Conservation (phyloP, 805 yeast genomes). For the Candida gorgasii region DNA sequence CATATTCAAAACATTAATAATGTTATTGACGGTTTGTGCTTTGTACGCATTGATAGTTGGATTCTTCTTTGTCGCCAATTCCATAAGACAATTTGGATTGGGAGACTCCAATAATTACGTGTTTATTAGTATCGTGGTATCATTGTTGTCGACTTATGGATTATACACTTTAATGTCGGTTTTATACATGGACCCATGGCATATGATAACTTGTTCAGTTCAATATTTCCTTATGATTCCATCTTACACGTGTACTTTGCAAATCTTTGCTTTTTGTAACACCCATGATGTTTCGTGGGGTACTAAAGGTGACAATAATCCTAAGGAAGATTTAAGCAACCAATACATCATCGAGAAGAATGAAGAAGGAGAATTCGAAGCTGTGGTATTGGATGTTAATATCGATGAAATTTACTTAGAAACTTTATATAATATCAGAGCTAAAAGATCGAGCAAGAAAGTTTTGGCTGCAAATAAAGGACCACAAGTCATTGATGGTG, state of each 20-base stretch:
- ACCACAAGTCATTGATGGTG: slow-evolving; percentile 42
- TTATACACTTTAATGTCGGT: slow-evolving; percentile 79
- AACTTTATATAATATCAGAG: slow-evolving; percentile 68
- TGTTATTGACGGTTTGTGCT: slow-evolving; percentile 75
- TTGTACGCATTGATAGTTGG: slow-evolving; percentile 81
- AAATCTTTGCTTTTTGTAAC: slow-evolving; percentile 95
- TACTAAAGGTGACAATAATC: slow-evolving; percentile 89
- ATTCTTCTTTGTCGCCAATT: slow-evolving; percentile 67
- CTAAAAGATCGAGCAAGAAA: slow-evolving; percentile 61
- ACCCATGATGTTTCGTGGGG: slow-evolving; percentile 99
- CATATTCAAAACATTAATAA: slow-evolving; percentile 71
- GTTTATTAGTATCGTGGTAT: slow-evolving; percentile 76
- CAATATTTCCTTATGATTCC: slow-evolving; percentile 92
- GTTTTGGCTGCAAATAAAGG: slow-evolving; percentile 26
- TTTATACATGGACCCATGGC: slow-evolving; percentile 95
- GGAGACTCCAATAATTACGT: slow-evolving; percentile 47
- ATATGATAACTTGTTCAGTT: slow-evolving; percentile 77
- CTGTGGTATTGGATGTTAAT: slow-evolving; percentile 80
- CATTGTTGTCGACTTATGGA: slow-evolving; percentile 89
- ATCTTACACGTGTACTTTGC: slow-evolving; percentile 86
- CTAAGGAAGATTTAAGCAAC: slow-evolving; percentile 62
- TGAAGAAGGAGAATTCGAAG: slow-evolving; percentile 75
- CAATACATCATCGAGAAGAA: slow-evolving; percentile 80
- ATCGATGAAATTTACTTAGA: slow-evolving; percentile 82
- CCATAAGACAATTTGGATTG: slow-evolving; percentile 44